A percentile compares a stretch with the other conserved stretches of the same genome.
phyloP scores from a whole-genome alignment of 495 filamentous ascomycete genomes.

The Sporormia fimetaria region DNA sequence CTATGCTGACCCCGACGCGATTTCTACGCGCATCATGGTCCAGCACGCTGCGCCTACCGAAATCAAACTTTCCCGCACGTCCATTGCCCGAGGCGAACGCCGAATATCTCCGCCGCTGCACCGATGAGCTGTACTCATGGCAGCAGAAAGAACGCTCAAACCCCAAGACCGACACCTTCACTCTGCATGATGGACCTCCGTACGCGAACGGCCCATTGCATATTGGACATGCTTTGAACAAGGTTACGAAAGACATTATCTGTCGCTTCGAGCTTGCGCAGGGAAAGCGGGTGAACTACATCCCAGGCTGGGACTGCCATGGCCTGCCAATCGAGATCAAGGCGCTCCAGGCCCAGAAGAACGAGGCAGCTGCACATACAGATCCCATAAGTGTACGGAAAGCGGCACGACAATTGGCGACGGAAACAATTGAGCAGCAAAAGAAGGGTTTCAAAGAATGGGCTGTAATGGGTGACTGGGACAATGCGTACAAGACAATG shows the following conservation, averaged over 20 bases:
- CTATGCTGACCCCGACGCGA: constrained; percentile 27
- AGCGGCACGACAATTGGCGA: constrained; percentile 63
- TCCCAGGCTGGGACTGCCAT: constrained; percentile 98
- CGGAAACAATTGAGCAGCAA: constrained; percentile 63
- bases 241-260: constrained; percentile 91
- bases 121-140: constrained; percentile 84
- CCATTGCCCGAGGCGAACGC: constrained; percentile 36
- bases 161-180: constrained; percentile 39
- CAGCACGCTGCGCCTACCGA: constrained; percentile 34
- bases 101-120: constrained; percentile 58
- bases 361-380: constrained; percentile 17
- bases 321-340: constrained; percentile 96
- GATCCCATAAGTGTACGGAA: constrained; percentile 46
- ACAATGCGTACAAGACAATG: constrained; percentile 85
- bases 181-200: constrained; percentile 91
- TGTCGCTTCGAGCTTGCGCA: constrained; percentile 65
- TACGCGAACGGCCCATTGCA: constrained; percentile 95
- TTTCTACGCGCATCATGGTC: constrained; percentile 29
- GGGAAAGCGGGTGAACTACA: constrained; percentile 70
- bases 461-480: constrained; percentile 92
- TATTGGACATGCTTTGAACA: constrained; percentile 95
- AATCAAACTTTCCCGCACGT: constrained; percentile 36
- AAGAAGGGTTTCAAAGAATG: constrained; percentile 72
- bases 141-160: constrained; percentile 50
- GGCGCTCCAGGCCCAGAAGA: constrained; percentile 56